Base-by-base conservation (phyloP, 1,284 basidiomycete species). In the Fomitopsis betulina region DNA sequence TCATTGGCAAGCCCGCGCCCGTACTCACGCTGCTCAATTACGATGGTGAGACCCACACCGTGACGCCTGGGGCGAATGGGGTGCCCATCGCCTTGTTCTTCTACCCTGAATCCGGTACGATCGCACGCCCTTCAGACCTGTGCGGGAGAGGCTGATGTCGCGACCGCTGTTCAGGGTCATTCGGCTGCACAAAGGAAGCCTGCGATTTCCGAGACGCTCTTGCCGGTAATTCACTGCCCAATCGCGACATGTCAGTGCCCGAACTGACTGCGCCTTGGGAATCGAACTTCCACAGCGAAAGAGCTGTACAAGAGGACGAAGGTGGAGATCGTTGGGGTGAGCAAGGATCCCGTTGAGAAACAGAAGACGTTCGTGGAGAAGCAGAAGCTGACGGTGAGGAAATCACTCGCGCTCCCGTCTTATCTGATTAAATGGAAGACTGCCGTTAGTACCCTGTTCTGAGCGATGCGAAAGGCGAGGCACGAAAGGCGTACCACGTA, bases 121-220 rank as follows among this genome's bases (percentile, higher is more conserved):
- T 23, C 43, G 25, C 27, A 43, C 56, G 19, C 21, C 23, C 19
- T 52, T 43, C 30, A 30, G 17, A 25, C 12, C 27, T 75, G 61
- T 56, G 55, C 50, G 23, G 54, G 21, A 61, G 50, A 57, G 40
- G 54, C 56, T 54, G 21, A 13, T 56, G 43, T 25, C 35, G 21
- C 67, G 55, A 67, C 68, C 32, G 33, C 30, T 21, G 37, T 33
- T 8, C 62, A 89, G 89, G 86, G 3, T 82, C 88, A 1, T 85
- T 76, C 59, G 89, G 87, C 4, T 93, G 91, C 70, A 93, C 88
- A 9, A 85, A 80, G 66, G 85, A 93, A 70, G 90, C 87, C 1
- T 92, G 89, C 65, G 79, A 84, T 55, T 91, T 94, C 72, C 81
- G 91, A 25, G 88, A 93, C 75, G 87, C 87, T 3, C 73, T 91